Base-by-base conservation (phyloP, 108 stramenopile species). In the Discostella stelligeroides region DNA sequence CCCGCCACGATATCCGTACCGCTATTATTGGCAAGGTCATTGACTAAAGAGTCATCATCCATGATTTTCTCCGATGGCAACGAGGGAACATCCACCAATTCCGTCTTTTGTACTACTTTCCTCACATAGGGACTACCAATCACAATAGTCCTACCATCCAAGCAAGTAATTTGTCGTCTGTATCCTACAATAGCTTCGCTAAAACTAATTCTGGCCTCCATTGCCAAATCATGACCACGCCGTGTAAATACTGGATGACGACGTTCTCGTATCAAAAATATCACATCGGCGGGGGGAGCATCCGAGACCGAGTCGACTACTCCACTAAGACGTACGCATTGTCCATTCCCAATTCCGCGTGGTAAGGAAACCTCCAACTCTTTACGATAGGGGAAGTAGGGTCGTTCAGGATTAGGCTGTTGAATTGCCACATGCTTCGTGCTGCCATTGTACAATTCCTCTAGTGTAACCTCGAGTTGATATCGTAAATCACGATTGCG, bases 361-460 rank as follows among this genome's bases (percentile, higher is more conserved):
- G 87, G 72, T 27, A 94, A 67, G 21, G 80, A 46, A 8, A 94
- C 83, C 13, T 85, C 73, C 18, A 94, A 86, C 7, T 71, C 65
- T 64, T 90, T 89, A 51, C 71, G 57, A 43, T 38, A 30, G 60
- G 67, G 68, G 28, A 67, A 63, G 20, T 66, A 54, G 18, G 77
- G 67, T 58, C 60, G 55, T 5, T 66, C 54, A 21, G 63, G 72
- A 61, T 79, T 59, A 7, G 85, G 85, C 40, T 90, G 82, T 49
- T 76, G 61, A 1, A 90, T 83, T 2, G 79, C 54, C 13, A 91
- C 71, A 4, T 51, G 51, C 60, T 71, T 85, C 7, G 86, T 82
- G 1, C 70, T 51, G 17, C 93, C 93, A 9, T 55, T 60, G 71
- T 94, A 94, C 63, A 94, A 57, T 21, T 94, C 93, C 78, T 94